Base-by-base conservation (phyloP, 2,329 filamentous ascomycete genomes). In the Penicillium griseofulvum region DNA sequence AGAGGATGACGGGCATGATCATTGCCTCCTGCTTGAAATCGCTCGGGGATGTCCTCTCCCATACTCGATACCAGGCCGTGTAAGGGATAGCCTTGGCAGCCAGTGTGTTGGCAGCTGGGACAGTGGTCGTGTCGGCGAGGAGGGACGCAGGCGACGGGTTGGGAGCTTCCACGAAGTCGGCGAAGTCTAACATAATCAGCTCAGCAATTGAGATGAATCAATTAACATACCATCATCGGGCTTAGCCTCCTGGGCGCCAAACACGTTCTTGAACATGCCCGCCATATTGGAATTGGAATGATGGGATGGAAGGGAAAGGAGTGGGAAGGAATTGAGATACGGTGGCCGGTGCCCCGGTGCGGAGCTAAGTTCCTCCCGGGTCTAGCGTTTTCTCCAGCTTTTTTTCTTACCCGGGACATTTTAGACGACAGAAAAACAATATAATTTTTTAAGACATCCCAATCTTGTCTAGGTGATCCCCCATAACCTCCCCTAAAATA, bases 41-140 rank as follows among this genome's bases (percentile, higher is more conserved):
- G 68, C 81, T 82, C 57, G 87, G 78, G 26, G 86, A 86, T 68
- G 92, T 87, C 69, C 94, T 91, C 83, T 97, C 92, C 83, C 96
- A 94, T 58, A 97, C 81, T 54, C 91, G 91, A 79, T 97, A 99
- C 94, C 94, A 99, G 80, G 90, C 91, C 49, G 91, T 96, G 75
- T 88, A 97, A 14, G 90, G 89, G 26, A 80, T 78, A 41, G 72
- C 75, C 42, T 81, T 80, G 42, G 78, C 79, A 57, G 82, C 80
- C 46, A 76, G 73, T 39, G 76, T 68, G 53, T 73, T 75, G 56
- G 81, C 73, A 54, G 80, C 75, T 55, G 73, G 57, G 64, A 66
- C 57, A 16, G 72, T 58, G 58, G 71, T 68, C 39, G 76, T 65
- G 26, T 76, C 72, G 43, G 77, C 73, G 49, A 78, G 70, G 57